Percentiles rank a stretch among this genome's conserved stretches.
phyloP scores from a whole-genome alignment of 192 early-diverging fungal genomes.

The Mortierella antarctica region DNA sequence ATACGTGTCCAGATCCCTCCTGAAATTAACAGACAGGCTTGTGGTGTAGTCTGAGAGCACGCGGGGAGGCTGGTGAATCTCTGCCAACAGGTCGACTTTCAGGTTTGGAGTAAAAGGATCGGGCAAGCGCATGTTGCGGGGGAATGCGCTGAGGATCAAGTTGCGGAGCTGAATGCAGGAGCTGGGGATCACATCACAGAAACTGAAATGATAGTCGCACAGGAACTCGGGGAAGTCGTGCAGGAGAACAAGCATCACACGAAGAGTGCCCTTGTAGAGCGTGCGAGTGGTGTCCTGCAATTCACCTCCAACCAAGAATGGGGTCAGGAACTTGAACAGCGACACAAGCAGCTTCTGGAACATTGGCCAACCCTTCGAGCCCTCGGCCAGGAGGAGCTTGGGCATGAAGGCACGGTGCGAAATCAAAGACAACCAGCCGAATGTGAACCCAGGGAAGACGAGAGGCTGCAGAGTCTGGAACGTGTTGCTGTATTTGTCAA shows the following conservation, averaged over 20 bases:
- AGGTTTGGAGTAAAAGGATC: slow-evolving; percentile 97
- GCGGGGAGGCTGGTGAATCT: slow-evolving; percentile 85
- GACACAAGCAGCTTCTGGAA: slow-evolving; percentile 86
- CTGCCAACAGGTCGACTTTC: slow-evolving; percentile 90
- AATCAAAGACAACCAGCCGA: slow-evolving; percentile 94
- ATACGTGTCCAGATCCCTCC: slow-evolving; percentile 79
- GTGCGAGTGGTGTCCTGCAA: slow-evolving; percentile 79
- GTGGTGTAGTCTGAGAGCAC: slow-evolving; percentile 89
- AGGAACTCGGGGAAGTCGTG: slow-evolving; percentile 99
- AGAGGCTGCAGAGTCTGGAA: slow-evolving; percentile 87
- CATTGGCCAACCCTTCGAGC: slow-evolving; percentile 88
- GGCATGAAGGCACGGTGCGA: slow-evolving; percentile 96
- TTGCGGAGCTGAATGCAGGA: slow-evolving; percentile 96
- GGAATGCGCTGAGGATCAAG: slow-evolving; percentile 96
- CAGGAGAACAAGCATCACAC: slow-evolving; percentile 90
- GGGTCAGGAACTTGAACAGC: slow-evolving; percentile 89
- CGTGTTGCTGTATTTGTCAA: slow-evolving; percentile 63
- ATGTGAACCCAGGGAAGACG: slow-evolving; percentile 92
- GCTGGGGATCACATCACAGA: slow-evolving; percentile 92
- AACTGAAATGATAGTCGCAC: slow-evolving; percentile 89
- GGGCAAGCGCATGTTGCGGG: slow-evolving; percentile 92
- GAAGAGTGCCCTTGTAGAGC: slow-evolving; percentile 90
- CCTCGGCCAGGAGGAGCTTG: slow-evolving; percentile 79
- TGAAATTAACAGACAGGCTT: slow-evolving; percentile 71
- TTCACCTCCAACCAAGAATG: slow-evolving; percentile 81